phyloP scores from a whole-genome alignment of 176 grass and related monocot genomes.

The Cenchrus americanus region DNA sequence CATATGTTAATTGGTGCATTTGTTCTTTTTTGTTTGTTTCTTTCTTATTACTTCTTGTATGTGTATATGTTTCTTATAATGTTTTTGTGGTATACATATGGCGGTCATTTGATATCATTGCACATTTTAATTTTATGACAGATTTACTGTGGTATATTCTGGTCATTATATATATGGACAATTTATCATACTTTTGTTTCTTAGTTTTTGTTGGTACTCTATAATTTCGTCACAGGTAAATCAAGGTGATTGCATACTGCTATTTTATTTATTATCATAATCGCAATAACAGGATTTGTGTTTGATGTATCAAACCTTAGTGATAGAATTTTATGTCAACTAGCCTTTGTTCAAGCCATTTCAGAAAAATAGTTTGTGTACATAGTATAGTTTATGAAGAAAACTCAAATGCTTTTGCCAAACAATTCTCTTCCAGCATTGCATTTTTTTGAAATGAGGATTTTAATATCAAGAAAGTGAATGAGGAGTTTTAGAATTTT shows the following conservation, averaged over 20 bases:
- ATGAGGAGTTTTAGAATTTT: background rate
- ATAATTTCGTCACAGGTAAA: background rate
- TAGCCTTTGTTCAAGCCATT: background rate
- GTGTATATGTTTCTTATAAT: slow-evolving; percentile 4
- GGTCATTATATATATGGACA: background rate
- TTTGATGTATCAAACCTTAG: background rate
- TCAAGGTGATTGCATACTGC: background rate
- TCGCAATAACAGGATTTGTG: background rate
- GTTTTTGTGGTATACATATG: slow-evolving; percentile 20
- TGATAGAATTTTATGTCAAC: background rate
- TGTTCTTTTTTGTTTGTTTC: slow-evolving; percentile 1
- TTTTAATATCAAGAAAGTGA: background rate
- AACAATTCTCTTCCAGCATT: background rate
- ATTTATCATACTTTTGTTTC: background rate
- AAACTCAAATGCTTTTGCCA: background rate
- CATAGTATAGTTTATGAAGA: background rate
- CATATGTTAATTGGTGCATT: slow-evolving; percentile 4
- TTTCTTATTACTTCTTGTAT: background rate
- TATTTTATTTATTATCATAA: background rate
- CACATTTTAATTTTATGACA: background rate
- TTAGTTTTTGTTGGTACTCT: background rate
- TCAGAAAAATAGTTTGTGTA: background rate
- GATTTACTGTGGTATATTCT: background rate
- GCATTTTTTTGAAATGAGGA: background rate
- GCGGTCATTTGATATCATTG: background rate